Evolutionary conservation across 352 stramenopile species (phyloP).

Genomic region (Phytophthora pisi): DNA sequence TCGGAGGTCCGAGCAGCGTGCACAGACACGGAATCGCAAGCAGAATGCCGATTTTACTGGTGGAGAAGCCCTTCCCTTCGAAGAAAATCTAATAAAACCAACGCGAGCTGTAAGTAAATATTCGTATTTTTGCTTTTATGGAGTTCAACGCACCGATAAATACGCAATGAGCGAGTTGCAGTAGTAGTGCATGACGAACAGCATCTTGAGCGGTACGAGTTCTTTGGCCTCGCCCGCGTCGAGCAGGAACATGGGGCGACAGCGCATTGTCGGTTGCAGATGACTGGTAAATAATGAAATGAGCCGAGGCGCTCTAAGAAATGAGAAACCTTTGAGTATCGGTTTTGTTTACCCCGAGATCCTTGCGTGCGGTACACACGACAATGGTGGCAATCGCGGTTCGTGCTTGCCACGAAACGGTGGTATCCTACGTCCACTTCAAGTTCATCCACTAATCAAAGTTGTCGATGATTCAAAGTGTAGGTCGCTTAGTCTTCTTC

Average conservation of each 20-base stretch:
- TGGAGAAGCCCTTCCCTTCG: constrained; percentile 37
- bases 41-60: constrained; percentile 56
- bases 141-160: constrained; percentile 20
- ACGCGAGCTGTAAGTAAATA: background rate
- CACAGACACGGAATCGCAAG: constrained; percentile 56
- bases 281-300: constrained; percentile 3
- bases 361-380: constrained; percentile 2
- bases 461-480: background rate
- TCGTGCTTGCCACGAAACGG: background rate
- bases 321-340: background rate
- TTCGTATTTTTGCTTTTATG: background rate
- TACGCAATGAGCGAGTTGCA: constrained; percentile 35
- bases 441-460: constrained; percentile 25
- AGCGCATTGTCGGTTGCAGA: constrained; percentile 18
- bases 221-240: constrained; percentile 35
- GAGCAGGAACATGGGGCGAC: constrained; percentile 24
- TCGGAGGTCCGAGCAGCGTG: constrained; percentile 47
- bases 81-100: constrained; percentile 28
- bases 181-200: constrained; percentile 27
- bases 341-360: background rate
- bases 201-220: constrained; percentile 30
- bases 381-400: background rate
- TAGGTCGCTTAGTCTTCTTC: background rate
- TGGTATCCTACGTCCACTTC: constrained; percentile 5
- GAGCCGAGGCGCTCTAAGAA: background rate